Base-by-base conservation (phyloP, 495 filamentous ascomycete genomes). In the Tuber borchii region DNA sequence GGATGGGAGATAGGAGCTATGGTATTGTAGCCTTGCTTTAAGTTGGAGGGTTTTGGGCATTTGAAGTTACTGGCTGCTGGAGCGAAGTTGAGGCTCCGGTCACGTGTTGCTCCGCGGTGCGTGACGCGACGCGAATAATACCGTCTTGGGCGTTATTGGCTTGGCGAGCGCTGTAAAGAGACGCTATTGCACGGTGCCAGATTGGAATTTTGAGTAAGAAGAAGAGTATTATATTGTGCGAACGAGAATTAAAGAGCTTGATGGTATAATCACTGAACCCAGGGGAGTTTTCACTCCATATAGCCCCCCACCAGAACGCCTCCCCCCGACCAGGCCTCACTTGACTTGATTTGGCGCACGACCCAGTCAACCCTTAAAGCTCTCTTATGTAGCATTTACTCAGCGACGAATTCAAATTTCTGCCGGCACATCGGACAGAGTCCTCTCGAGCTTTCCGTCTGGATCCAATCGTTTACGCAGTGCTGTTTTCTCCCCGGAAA, bases 361-460 rank as follows among this genome's bases (percentile, higher is more conserved):
- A 65, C 56, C 14, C n/a, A 56, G 12, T 26, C 48, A 48, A 48
- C 19, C 71, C 48, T 75, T 9, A 81, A 34, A 42, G 20, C 34
- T 51, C 48, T 61, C 43, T 46, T 26, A 48, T 26, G 46, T 73
- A 20, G 74, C 40, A 69, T n/a, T 44, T 71, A 7, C 70, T 39
- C 9, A 40, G 34, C 46, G 69, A 31, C 56, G 40, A 69, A 74
- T 46, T 73, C 71, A 48, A 81, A 83, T 91, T 84, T 94, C 84
- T 97, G 95, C 72, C 95, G 88, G 82, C 95, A 99, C 96, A 99
- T 98, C 22, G 95, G 95, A 84, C 95, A 99, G 69, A 97, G 89
- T 22, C 94, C 95, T 82, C 96, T 95, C 14, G 94, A 93, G 22
- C 92, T 90, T 73, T 97, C 95, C 82, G 97, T 94, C 80, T 95